phyloP scores from a whole-genome alignment of 2,329 filamentous ascomycete genomes.

The Didymella keratinophila region DNA sequence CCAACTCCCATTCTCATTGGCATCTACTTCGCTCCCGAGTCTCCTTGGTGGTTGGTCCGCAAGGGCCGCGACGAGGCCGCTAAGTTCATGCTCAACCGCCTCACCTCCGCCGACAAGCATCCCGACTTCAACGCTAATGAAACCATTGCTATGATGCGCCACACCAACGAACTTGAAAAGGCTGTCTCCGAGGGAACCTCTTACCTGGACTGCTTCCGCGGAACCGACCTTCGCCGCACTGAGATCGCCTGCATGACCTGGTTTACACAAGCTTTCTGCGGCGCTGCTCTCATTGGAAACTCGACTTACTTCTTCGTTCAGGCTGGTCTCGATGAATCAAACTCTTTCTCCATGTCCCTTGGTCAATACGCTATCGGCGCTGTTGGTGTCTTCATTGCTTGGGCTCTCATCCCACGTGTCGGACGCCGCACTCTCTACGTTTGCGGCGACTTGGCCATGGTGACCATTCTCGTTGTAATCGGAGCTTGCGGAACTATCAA shows the following conservation, averaged over 20 bases:
- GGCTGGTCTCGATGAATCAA: constrained; percentile 54
- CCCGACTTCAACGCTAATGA: constrained; percentile 54
- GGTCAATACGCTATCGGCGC: constrained; percentile 68
- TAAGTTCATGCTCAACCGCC: constrained; percentile 68
- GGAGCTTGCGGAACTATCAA: constrained; percentile 75
- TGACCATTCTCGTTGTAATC: constrained; percentile 75
- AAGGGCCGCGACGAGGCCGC: constrained; percentile 70
- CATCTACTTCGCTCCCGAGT: constrained; percentile 73
- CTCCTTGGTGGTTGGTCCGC: constrained; percentile 77
- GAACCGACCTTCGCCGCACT: constrained; percentile 79
- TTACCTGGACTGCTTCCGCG: constrained; percentile 85
- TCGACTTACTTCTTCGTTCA: constrained; percentile 59
- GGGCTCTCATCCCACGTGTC: constrained; percentile 78
- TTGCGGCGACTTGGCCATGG: constrained; percentile 66
- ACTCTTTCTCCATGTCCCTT: constrained; percentile 56
- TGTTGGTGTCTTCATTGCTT: constrained; percentile 74
- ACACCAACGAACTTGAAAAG: constrained; percentile 82
- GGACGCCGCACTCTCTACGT: constrained; percentile 80
- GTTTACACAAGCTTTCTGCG: constrained; percentile 56
- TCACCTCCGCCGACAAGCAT: constrained; percentile 62
- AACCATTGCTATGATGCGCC: constrained; percentile 88
- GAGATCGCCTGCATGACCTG: constrained; percentile 68
- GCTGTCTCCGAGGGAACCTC: constrained; percentile 70
- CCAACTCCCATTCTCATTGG: constrained; percentile 72
- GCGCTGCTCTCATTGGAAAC: constrained; percentile 46